Percentiles rank a stretch among this genome's conserved stretches.
These are phyloP conservation scores for Cryptosporidium canis DNA, from an alignment of 169 alveolate species.

Conservation along the genomic window DNA sequence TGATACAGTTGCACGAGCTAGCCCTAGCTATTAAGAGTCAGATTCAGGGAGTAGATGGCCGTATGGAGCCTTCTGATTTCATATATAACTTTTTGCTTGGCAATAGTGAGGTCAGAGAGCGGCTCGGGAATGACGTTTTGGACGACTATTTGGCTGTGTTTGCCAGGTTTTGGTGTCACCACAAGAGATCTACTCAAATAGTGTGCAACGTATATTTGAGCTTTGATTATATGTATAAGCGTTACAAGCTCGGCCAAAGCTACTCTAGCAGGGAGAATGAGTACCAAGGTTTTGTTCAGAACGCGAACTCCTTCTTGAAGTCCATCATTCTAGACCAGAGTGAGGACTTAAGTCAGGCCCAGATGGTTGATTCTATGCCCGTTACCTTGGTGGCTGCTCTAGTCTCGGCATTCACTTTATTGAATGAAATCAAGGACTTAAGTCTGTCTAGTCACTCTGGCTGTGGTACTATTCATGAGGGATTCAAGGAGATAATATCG, in stretches of 20 bases:
- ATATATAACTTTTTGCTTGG: neutral
- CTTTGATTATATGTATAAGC: constrained; percentile 50
- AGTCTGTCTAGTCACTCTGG: neutral
- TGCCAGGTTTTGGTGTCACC: constrained; percentile 51
- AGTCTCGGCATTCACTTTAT: neutral
- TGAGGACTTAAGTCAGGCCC: neutral
- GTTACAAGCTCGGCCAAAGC: neutral
- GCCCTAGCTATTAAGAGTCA: neutral
- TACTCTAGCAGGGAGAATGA: neutral
- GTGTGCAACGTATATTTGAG: constrained; percentile 38
- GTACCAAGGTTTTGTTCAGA: constrained; percentile 33
- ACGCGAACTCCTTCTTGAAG: constrained; percentile 17
- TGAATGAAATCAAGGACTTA: constrained; percentile 22
- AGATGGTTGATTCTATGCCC: neutral
- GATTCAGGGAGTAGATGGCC: neutral
- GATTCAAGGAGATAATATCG: no score
- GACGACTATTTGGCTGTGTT: neutral
- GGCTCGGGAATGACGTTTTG: neutral
- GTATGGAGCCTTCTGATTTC: neutral
- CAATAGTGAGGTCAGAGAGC: neutral
- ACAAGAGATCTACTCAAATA: constrained; percentile 48
- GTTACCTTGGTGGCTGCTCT: constrained; percentile 9
- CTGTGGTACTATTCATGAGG: neutral
- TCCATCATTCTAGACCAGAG: neutral
- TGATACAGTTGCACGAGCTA: neutral